Conservation (phyloP, 225 moss, liverwort and hornwort genomes). For the Asterella californica region DNA sequence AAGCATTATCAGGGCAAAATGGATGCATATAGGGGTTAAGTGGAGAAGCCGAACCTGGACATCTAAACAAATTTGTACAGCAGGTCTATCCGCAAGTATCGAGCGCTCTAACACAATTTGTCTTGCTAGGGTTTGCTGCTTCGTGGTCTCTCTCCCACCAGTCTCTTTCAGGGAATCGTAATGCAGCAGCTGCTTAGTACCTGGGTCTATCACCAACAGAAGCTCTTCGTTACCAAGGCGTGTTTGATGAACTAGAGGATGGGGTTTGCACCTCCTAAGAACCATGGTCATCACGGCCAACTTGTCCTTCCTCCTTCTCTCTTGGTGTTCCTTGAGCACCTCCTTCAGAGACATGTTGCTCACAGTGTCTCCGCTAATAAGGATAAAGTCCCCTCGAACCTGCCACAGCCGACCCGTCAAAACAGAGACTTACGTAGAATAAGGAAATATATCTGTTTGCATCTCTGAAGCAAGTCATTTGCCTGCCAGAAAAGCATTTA, state of each 20-base stretch:
- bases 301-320: conserved; percentile 89
- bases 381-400: conserved; percentile 93
- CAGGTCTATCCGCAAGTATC: conserved; percentile 60
- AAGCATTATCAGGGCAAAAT: background rate
- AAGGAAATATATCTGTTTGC: background rate
- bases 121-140: conserved; percentile 55
- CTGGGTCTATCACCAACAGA: conserved; percentile 67
- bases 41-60: conserved; percentile 53
- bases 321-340: conserved; percentile 91
- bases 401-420: conserved; percentile 22
- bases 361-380: conserved; percentile 92
- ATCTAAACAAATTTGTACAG: conserved; percentile 74
- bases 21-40: background rate
- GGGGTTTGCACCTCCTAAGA: conserved; percentile 67
- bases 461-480: background rate
- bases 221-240: conserved; percentile 89
- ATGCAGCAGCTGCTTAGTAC: conserved; percentile 78
- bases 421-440: background rate
- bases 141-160: conserved; percentile 53
- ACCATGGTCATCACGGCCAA: conserved; percentile 98
- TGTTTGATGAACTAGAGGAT: conserved; percentile 66
- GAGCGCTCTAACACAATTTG: conserved; percentile 77
- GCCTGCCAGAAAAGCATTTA: background rate
- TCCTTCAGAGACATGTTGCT: conserved; percentile 95
- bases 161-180: conserved; percentile 73